A percentile compares a stretch with the other conserved stretches of the same genome.
phyloP scores from a whole-genome alignment of 2,329 filamentous ascomycete species.

The Ophiosphaerella korrae region DNA sequence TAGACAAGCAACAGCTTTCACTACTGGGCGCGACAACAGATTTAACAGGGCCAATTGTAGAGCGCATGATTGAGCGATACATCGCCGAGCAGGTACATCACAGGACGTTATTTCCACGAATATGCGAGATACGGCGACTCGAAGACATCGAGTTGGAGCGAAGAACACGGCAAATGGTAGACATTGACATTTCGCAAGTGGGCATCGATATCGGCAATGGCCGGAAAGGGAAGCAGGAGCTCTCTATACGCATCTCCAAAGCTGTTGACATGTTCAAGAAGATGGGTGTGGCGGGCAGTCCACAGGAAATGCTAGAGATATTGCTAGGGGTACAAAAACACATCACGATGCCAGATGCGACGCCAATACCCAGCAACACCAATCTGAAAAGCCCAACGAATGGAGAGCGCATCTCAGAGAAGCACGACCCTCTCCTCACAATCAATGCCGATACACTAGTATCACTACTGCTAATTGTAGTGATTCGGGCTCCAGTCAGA shows the following conservation, averaged over 20 bases:
- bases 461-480: constrained; percentile 85
- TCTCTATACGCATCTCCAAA: constrained; percentile 74
- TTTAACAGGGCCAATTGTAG: constrained; percentile 87
- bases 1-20: constrained; percentile 94
- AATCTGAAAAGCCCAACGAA: constrained; percentile 30
- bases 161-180: constrained; percentile 90
- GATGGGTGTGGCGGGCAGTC: constrained; percentile 75
- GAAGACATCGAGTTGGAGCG: constrained; percentile 89
- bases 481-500: constrained; percentile 86
- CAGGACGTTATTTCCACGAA: constrained; percentile 76
- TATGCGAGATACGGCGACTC: constrained; percentile 75
- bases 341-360: constrained; percentile 66
- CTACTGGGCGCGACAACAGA: constrained; percentile 91
- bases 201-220: constrained; percentile 86
- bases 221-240: constrained; percentile 76
- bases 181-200: constrained; percentile 91
- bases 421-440: constrained; percentile 62
- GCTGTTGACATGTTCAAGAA: constrained; percentile 90
- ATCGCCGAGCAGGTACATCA: constrained; percentile 92
- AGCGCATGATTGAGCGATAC: constrained; percentile 93
- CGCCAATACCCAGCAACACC: constrained; percentile 30
- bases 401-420: constrained; percentile 52
- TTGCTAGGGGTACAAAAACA: constrained; percentile 81
- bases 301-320: constrained; percentile 86
- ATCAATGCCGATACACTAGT: constrained; percentile 91